Evolutionary conservation across 345 rosid species (phyloP).

Genomic region (Acer campestre): DNA sequence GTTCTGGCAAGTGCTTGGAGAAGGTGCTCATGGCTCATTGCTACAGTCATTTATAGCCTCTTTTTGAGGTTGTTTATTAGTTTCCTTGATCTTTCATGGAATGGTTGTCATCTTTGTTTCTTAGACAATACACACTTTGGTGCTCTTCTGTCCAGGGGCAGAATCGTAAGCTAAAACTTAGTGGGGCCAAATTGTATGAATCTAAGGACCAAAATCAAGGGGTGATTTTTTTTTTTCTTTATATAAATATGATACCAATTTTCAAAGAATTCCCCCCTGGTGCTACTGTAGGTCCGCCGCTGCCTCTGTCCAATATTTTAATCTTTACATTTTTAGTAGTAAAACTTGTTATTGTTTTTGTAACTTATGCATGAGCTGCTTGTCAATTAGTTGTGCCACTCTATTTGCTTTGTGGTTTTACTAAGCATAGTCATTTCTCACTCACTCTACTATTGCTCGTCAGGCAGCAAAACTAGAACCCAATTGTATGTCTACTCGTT

Average conservation of each 20-base stretch:
- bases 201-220: not conserved
- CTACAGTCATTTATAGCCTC: slow-evolving; percentile 44
- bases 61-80: slow-evolving; percentile 59
- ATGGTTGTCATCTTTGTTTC: slow-evolving; percentile 21
- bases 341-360: slow-evolving; percentile 13
- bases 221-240: not conserved
- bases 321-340: not conserved
- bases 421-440: slow-evolving; percentile 8
- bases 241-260: too few relatives aligned
- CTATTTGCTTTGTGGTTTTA: not conserved
- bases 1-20: slow-evolving; percentile 96
- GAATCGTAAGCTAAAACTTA: not conserved
- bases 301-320: not conserved
- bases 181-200: not conserved
- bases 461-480: slow-evolving; percentile 96
- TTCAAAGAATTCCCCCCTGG: not conserved
- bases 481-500: slow-evolving; percentile 90
- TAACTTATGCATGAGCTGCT: slow-evolving; percentile 10
- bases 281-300: not conserved
- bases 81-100: slow-evolving; percentile 37
- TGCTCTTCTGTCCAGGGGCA: not conserved
- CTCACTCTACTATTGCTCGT: slow-evolving; percentile 20
- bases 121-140: slow-evolving; percentile 5
- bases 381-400: not conserved
- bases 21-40: slow-evolving; percentile 82